phyloP scores from a whole-genome alignment of 495 filamentous ascomycete species.

The Aspergillus ellipticus region DNA sequence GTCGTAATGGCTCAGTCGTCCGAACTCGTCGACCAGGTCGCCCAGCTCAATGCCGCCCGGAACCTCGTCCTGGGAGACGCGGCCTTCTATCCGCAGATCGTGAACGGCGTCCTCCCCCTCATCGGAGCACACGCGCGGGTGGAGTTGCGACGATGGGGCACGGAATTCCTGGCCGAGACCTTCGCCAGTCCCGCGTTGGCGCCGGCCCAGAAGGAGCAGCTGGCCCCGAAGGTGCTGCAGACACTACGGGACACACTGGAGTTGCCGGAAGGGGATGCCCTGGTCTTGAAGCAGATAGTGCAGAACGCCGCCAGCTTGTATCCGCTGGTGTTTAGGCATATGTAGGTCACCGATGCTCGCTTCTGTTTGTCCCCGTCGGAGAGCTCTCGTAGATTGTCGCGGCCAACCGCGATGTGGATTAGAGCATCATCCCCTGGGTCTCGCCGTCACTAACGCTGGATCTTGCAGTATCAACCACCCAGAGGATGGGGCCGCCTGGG shows the following conservation, averaged over 20 bases:
- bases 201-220: slow-evolving; percentile 67
- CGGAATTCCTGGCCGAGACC: slow-evolving; percentile 93
- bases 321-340: slow-evolving; percentile 83
- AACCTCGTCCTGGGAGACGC: slow-evolving; percentile 81
- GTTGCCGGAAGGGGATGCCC: slow-evolving; percentile 65
- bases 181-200: slow-evolving; percentile 81
- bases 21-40: slow-evolving; percentile 66
- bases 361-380: slow-evolving; percentile 9
- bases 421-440: slow-evolving; percentile 1
- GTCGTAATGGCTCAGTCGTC: slow-evolving; percentile 41
- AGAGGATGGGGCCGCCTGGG: slow-evolving; percentile 75
- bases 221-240: slow-evolving; percentile 69
- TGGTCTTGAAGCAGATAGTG: slow-evolving; percentile 72
- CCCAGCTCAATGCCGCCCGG: slow-evolving; percentile 81
- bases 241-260: slow-evolving; percentile 70
- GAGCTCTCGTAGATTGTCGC: slow-evolving; percentile 16
- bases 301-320: slow-evolving; percentile 88
- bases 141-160: slow-evolving; percentile 90
- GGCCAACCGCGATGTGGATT: neutral
- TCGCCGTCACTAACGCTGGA: slow-evolving; percentile 27
- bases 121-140: slow-evolving; percentile 69
- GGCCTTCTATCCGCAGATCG: slow-evolving; percentile 80
- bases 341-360: slow-evolving; percentile 59
- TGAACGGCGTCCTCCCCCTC: slow-evolving; percentile 85
- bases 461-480: slow-evolving; percentile 73